Conservation (phyloP, 2,329 filamentous ascomycete species). For the Monosporascus ibericus region DNA sequence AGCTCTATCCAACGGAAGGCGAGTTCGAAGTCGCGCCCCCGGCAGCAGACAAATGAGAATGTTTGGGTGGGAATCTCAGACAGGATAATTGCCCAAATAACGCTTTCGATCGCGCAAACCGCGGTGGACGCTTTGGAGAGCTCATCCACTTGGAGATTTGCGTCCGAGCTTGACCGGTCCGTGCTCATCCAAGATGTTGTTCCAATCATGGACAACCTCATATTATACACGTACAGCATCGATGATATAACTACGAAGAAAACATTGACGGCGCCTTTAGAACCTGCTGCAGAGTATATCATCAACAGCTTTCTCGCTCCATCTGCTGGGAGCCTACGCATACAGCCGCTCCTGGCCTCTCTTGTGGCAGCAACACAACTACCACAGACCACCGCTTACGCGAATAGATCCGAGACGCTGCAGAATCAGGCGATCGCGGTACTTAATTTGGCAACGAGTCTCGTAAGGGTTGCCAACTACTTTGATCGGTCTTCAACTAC, state of each 20-base stretch:
- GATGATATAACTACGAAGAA: constrained; percentile 49
- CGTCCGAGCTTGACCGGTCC: constrained; percentile 59
- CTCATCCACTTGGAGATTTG: constrained; percentile 79
- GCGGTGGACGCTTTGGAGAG: constrained; percentile 82
- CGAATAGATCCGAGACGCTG: constrained; percentile 47
- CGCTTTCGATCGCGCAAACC: constrained; percentile 67
- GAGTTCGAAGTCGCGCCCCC: constrained; percentile 40
- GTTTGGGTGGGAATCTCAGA: constrained; percentile 70
- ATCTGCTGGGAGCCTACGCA: constrained; percentile 62
- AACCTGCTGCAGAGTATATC: constrained; percentile 68
- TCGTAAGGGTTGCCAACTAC: constrained; percentile 65
- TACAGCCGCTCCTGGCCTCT: constrained; percentile 69
- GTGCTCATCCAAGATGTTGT: constrained; percentile 64
- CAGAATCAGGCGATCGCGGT: constrained; percentile 58
- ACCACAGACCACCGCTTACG: constrained; percentile 57
- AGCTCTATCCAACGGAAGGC: constrained; percentile 63
- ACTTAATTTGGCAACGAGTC: constrained; percentile 58
- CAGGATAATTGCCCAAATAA: constrained; percentile 65
- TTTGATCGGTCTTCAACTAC: constrained; percentile 57
- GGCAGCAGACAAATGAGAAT: constrained; percentile 42
- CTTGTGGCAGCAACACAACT: constrained; percentile 57
- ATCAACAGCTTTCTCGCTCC: constrained; percentile 69
- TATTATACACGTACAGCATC: constrained; percentile 69
- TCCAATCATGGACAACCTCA: constrained; percentile 62
- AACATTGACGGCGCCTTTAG: constrained; percentile 55